phyloP scores from a whole-genome alignment of 768 basidiomycete genomes.

The Boletus sensibilis region DNA sequence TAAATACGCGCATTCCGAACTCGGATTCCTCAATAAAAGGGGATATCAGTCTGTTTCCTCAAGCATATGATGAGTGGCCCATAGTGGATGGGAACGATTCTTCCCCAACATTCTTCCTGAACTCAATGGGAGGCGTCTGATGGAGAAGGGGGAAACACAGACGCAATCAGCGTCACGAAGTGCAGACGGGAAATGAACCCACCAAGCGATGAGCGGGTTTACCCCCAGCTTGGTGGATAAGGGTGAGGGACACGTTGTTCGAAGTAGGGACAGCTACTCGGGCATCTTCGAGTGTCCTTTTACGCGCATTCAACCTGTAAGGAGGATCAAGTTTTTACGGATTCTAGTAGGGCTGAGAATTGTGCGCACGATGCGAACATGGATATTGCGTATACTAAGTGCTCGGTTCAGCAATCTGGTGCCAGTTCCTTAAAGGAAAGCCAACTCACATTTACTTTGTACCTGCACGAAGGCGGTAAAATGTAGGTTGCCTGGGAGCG shows the following conservation, averaged over 20 bases:
- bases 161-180: too few species aligned
- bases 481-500: background rate
- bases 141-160: background rate
- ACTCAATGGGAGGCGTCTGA: background rate
- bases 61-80: too few species aligned
- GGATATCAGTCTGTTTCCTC: too few species aligned
- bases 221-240: too few species aligned
- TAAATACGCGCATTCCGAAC: too few species aligned
- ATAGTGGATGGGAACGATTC: background rate
- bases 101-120: background rate
- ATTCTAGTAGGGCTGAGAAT: background rate
- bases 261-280: background rate
- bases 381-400: slow-evolving; percentile 19
- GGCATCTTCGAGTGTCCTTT: background rate
- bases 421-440: too few species aligned
- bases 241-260: too few species aligned
- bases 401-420: background rate
- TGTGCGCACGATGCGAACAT: slow-evolving; percentile 16
- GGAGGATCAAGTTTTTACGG: background rate
- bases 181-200: too few species aligned
- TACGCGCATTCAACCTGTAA: background rate
- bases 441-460: slow-evolving; percentile 16
- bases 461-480: slow-evolving; percentile 15
- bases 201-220: too few species aligned
- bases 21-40: too few species aligned